Evolutionary conservation across 2,329 filamentous ascomycete species (phyloP), one percentile per base, ranked within the genome.

Genomic region (Stachybotrys chartarum): DNA sequence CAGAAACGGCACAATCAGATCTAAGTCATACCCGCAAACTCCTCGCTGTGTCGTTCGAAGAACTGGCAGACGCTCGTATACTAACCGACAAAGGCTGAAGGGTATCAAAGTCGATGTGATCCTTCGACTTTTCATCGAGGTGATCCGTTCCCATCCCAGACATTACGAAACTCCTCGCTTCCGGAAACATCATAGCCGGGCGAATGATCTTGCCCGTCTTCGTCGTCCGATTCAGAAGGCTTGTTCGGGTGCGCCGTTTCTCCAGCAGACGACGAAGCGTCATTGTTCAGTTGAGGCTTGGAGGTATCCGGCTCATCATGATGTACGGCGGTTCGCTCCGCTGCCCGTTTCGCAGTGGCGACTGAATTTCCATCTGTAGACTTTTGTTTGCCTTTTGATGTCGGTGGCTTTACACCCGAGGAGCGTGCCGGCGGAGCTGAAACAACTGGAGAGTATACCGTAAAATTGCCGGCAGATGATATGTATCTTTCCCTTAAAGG

Each of bases 401-500:
- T 56, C n/a, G 53, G 50, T 35, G 46, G 53, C 14, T 58, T 54
- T 14, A 57, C 53, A 17, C 60, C 55, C 17, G 61, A 60, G 3
- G 63, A 64, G 39, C 60, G 60, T 4, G 61, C 55, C 30, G 65
- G 55, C 30, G 61, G 53, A 30, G 61, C 63, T 7, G 58, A 58
- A 39, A 59, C 61, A 16, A 61, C 63, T 30, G 66, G 61, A 18
- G 35, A 42, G 35, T 42, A 42, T 14, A 63, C 59, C 18, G 64
- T 64, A 52, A 64, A 64, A 50, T 63, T 66, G 32, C 61, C 65
- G 30, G 65, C 61, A 11, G 69, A 70, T 14, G 73, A 73, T 55
- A 63, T 58, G 56, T 86, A 88, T 59, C 87, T 80, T 57, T 92
- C 87, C 55, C 84, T 80, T 32, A 86, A 79, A 16, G 91, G 88